phyloP scores from a whole-genome alignment of 371 early-diverging fungal species.

The Zancudomyces culisetae region DNA sequence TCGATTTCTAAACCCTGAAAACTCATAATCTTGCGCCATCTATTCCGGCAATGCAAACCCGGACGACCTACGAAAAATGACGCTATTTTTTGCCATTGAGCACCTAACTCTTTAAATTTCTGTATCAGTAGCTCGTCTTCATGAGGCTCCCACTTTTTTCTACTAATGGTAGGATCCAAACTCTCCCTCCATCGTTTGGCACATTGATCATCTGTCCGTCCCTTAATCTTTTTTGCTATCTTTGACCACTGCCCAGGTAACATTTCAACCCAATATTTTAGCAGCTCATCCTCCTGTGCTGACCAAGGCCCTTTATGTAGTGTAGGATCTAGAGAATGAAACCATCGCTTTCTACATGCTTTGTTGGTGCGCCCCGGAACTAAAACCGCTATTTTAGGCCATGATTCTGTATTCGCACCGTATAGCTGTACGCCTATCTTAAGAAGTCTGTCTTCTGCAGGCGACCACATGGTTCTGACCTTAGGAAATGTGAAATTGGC shows the following conservation, averaged over 20 bases:
- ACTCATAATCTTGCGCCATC: conserved; percentile 62
- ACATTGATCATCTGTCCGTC: conserved; percentile 67
- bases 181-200: conserved; percentile 67
- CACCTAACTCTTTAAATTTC: conserved; percentile 45
- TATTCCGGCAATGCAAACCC: conserved; percentile 58
- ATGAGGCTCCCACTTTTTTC: conserved; percentile 51
- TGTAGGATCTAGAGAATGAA: conserved; percentile 57
- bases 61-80: conserved; percentile 58
- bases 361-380: conserved; percentile 66
- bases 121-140: conserved; percentile 48
- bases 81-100: conserved; percentile 67
- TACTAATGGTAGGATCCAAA: conserved; percentile 53
- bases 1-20: too few species aligned
- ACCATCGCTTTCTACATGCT: conserved; percentile 65
- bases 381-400: conserved; percentile 59
- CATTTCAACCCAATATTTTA: conserved; percentile 42
- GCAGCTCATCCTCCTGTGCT: conserved; percentile 45
- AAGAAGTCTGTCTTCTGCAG: conserved; percentile 49
- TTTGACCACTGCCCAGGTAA: conserved; percentile 58
- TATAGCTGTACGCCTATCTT: conserved; percentile 46
- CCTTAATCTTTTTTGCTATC: conserved; percentile 52
- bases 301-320: conserved; percentile 65
- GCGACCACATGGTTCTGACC: conserved; percentile 41
- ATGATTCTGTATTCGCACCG: conserved; percentile 61
- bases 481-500: conserved; percentile 15